Evolutionary conservation across 805 yeast genomes (phyloP).

Genomic region (Starmera pachycereana): DNA sequence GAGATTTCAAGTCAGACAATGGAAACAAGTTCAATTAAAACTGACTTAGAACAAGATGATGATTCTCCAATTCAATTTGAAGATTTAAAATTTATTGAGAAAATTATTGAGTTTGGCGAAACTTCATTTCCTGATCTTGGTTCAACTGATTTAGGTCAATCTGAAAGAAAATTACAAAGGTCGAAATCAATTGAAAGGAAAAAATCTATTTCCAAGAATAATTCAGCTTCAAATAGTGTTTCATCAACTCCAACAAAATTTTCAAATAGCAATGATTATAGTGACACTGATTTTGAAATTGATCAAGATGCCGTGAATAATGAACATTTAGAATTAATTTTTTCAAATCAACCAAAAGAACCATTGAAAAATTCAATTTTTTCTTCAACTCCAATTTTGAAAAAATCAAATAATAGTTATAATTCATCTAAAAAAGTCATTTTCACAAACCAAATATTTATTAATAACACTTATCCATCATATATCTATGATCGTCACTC

Average conservation of each 20-base stretch:
- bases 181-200: conserved; percentile 26
- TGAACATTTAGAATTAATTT: not conserved
- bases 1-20: no score
- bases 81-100: conserved; percentile 28
- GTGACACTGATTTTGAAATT: not conserved
- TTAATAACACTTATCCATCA: conserved; percentile 44
- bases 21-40: not conserved
- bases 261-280: not conserved
- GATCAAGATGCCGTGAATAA: not conserved
- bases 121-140: conserved; percentile 26
- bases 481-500: conserved; percentile 43
- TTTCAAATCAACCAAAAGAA: not conserved
- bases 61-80: conserved; percentile 13
- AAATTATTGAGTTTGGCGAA: conserved; percentile 29
- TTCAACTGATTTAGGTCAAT: conserved; percentile 20
- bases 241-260: conserved; percentile 2
- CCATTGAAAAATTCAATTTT: not conserved
- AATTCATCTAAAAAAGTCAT: conserved; percentile 22
- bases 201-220: conserved; percentile 22
- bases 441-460: conserved; percentile 36
- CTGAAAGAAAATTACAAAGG: conserved; percentile 20
- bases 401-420: not conserved
- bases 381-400: not conserved
- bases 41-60: conserved; percentile 7
- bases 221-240: conserved; percentile 13